Conservation (phyloP, 176 grass and related monocot genomes). For the Tillandsia fasciculata region DNA sequence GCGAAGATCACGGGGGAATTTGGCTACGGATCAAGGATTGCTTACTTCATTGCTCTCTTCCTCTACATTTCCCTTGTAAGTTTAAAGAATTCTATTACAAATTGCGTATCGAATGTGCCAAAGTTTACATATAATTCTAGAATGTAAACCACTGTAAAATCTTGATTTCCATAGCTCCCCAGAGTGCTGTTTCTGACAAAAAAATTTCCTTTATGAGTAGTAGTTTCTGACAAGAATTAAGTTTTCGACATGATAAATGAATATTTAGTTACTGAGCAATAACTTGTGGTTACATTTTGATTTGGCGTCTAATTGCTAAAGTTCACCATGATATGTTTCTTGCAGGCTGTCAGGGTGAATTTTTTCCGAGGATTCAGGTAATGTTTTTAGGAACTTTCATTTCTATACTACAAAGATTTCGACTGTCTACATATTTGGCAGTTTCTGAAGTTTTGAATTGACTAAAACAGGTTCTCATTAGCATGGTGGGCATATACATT, state of each 20-base stretch:
- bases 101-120: background rate
- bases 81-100: background rate
- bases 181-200: conserved; percentile 1
- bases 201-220: background rate
- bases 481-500: conserved; percentile 99
- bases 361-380: conserved; percentile 82
- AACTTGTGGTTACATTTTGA: background rate
- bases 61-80: conserved; percentile 74
- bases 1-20: conserved; percentile 67
- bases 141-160: background rate
- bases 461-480: conserved; percentile 49
- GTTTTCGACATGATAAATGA: too few relatives aligned
- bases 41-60: conserved; percentile 83
- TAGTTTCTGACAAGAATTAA: too few relatives aligned
- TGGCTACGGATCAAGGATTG: conserved; percentile 45
- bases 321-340: background rate
- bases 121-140: background rate
- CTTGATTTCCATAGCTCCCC: too few relatives aligned
- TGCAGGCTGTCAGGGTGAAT: conserved; percentile 69
- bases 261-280: too few relatives aligned
- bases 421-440: background rate
- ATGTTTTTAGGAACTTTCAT: background rate
- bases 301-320: background rate
- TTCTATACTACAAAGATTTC: conserved; percentile 5
- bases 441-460: background rate